phyloP scores from a whole-genome alignment of 164 flowering plant species.

The Vitis cinerea region DNA sequence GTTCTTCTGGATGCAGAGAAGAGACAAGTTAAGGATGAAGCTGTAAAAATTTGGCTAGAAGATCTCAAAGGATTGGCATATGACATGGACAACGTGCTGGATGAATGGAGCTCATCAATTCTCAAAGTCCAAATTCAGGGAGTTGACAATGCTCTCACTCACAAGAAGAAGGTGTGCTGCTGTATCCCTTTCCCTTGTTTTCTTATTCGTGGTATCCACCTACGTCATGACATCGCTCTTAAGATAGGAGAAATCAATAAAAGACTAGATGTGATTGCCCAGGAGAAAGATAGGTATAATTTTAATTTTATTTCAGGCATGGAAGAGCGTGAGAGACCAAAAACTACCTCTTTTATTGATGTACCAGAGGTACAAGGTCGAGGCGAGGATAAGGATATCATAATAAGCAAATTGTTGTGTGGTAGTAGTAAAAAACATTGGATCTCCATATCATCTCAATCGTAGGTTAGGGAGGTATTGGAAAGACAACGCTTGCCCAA shows the following conservation, averaged over 20 bases:
- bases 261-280: conserved; percentile 6
- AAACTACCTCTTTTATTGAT: conserved; percentile 2
- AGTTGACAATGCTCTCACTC: no score
- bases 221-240: conserved; percentile 9
- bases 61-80: conserved; percentile 13
- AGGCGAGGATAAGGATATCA: not conserved
- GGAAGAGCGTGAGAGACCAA: not conserved
- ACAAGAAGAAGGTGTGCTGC: not conserved
- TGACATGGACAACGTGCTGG: conserved; percentile 21
- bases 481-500: conserved; percentile 32
- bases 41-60: conserved; percentile 17
- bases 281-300: not conserved
- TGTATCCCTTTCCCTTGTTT: not conserved
- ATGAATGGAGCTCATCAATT: conserved; percentile 21
- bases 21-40: not conserved
- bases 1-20: conserved; percentile 26
- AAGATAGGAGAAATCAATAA: conserved; percentile 9
- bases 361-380: conserved; percentile 18
- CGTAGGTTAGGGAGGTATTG: conserved; percentile 28
- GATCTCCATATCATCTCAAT: conserved; percentile 13
- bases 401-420: conserved; percentile 10
- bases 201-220: not conserved
- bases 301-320: not conserved
- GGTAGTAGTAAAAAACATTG: not conserved
- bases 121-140: not conserved